phyloP scores from a whole-genome alignment of 1,284 basidiomycete species.

The Leccinum pseudoinsigne region DNA sequence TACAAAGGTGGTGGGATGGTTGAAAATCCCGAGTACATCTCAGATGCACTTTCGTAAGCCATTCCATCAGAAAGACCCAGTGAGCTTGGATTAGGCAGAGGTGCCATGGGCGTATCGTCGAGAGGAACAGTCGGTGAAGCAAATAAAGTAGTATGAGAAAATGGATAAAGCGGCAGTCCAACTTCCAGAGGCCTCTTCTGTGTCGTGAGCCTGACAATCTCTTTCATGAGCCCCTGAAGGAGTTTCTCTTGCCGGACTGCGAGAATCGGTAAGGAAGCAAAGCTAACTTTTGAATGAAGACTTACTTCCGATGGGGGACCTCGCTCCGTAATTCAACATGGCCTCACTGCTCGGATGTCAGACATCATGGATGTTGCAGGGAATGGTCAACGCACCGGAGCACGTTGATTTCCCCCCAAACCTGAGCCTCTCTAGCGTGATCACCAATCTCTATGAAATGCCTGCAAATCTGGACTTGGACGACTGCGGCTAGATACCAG shows the following conservation, averaged over 20 bases:
- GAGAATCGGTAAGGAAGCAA: constrained; percentile 18
- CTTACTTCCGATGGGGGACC: constrained; percentile 82
- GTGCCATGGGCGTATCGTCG: constrained; percentile 33
- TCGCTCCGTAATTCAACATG: constrained; percentile 74
- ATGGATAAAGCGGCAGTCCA: constrained; percentile 75
- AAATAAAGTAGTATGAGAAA: constrained; percentile 69
- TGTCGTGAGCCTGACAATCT: constrained; percentile 77
- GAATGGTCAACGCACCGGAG: constrained; percentile 50
- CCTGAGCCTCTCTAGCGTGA: constrained; percentile 63
- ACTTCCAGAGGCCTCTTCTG: constrained; percentile 77
- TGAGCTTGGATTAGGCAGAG: constrained; percentile 37
- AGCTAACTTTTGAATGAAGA: constrained; percentile 15
- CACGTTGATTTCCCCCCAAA: constrained; percentile 84
- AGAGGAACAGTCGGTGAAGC: constrained; percentile 35
- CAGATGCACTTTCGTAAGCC: constrained; percentile 9
- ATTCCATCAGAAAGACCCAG: constrained; percentile 13
- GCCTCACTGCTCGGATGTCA: constrained; percentile 53
- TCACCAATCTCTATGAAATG: constrained; percentile 79
- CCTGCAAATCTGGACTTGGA: constrained; percentile 81
- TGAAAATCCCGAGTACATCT: constrained; percentile 15
- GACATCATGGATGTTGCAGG: constrained; percentile 4
- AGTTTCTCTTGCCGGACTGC: constrained; percentile 76
- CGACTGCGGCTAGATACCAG: constrained; percentile 84
- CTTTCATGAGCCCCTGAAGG: constrained; percentile 79
- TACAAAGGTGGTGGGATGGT: constrained; percentile 11